These are phyloP conservation scores for Thelephora aurantiotincta DNA, from an alignment of 768 basidiomycete species.

Conservation along the genomic window DNA sequence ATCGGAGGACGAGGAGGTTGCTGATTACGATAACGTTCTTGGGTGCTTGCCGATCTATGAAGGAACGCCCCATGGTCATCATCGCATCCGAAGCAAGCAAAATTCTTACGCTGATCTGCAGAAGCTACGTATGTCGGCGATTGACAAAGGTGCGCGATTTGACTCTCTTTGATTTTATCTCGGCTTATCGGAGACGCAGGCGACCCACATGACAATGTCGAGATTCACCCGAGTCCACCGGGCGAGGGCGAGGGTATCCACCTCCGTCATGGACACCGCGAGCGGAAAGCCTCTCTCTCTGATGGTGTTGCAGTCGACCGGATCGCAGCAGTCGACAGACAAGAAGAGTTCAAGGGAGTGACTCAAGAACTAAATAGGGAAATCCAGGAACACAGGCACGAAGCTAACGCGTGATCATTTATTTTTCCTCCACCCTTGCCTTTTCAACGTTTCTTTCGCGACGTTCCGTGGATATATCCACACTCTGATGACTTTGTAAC, in stretches of 20 bases:
- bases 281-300: constrained; percentile 48
- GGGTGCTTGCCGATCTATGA: constrained; percentile 43
- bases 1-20: constrained; percentile 77
- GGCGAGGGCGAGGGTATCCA: constrained; percentile 28
- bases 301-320: constrained; percentile 49
- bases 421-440: background rate
- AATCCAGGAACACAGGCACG: constrained; percentile 24
- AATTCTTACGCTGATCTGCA: constrained; percentile 7
- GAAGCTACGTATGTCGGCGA: constrained; percentile 22
- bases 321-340: constrained; percentile 42
- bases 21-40: constrained; percentile 86
- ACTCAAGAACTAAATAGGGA: constrained; percentile 61
- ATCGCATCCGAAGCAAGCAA: constrained; percentile 17
- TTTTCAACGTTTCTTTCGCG: background rate
- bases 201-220: background rate
- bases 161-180: background rate
- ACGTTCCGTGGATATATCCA: background rate
- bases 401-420: constrained; percentile 1
- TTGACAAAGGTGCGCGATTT: constrained; percentile 21
- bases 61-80: constrained; percentile 17
- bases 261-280: constrained; percentile 22
- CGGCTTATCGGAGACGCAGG: constrained; percentile 25
- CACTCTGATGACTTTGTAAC: background rate
- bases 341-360: constrained; percentile 45
- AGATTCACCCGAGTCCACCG: background rate